Evolutionary conservation across 495 filamentous ascomycete species (phyloP), one percentile per base, ranked within the genome.

Genomic region (Pseudotulostoma volvatum): DNA sequence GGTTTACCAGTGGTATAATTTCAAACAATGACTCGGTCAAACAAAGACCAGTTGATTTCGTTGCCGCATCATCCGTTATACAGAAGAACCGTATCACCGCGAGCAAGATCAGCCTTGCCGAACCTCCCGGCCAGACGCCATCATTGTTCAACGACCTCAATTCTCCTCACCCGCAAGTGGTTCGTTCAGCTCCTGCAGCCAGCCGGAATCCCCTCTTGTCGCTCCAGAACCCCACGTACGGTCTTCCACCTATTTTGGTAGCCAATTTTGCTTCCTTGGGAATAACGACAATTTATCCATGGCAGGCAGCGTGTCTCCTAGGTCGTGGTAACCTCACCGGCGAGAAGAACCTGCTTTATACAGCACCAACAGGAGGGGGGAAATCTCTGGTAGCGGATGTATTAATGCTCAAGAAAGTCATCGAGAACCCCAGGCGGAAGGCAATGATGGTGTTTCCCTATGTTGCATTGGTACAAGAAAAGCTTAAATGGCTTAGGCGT

Each of bases 401-500:
- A 3, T 55, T 87, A 17, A 76, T 84, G 71, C 59, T 87, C 31
- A 83, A 78, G 49, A 68, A 69, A 34, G 66, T 90, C 7, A 61
- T 87, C 20, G 72, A 76, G 25, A 67, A 77, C 33, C 67, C 72
- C 2, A 59, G 64, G 9, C 67, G 70, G 39, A 87, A 87, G 48
- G 83, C 79, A 2, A 66, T 90, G 14, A 48, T 88, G 7, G 76
- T 85, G n/a, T 63, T 90, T 21, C 83, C 83, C 1, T 90, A 83
- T 55, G 77, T 88, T 34, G 79, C 82, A 11, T 67, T 88, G 15
- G 81, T 90, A 2, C 81, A 85, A 49, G 83, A 90, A 50, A 87
- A 87, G 53, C 66, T 83, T 17, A 75, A 72, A 40, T 87, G 81
- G 76, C 58, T 90, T 36, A 70, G 78, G 33, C 77, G 68, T 33